A percentile compares a stretch with the other conserved stretches of the same genome.
Conservation (phyloP, 495 filamentous ascomycete species). For the Immersiella caudata region DNA sequence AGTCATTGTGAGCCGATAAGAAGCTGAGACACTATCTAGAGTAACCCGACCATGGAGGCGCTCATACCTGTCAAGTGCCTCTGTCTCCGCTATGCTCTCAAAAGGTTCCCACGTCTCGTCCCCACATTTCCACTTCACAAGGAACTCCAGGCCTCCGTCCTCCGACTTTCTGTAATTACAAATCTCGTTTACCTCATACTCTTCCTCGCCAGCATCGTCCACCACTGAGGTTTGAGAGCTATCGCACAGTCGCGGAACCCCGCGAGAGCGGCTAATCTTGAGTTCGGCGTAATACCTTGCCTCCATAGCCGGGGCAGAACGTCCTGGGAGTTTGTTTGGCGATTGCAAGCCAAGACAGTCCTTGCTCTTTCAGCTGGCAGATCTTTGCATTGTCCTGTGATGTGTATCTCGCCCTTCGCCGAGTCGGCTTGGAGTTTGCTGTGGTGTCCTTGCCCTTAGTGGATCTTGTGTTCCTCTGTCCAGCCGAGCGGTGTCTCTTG, state of each 20-base stretch:
- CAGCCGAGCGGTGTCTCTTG: conserved; percentile 29
- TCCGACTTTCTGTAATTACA: conserved; percentile 4
- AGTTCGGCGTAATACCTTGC: conserved; percentile 16
- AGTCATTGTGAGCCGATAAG: neutral
- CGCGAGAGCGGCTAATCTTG: conserved; percentile 15
- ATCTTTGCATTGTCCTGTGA: conserved; percentile 22
- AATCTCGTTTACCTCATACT: conserved; percentile 17
- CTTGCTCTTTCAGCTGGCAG: conserved; percentile 17
- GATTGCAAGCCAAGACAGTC: conserved; percentile 20
- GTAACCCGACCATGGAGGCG: conserved; percentile 21
- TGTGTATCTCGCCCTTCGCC: conserved; percentile 18
- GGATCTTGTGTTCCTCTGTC: conserved; percentile 16
- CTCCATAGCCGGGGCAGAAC: conserved; percentile 16
- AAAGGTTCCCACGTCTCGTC: neutral
- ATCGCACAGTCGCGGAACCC: conserved; percentile 1
- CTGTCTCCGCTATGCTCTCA: conserved; percentile 14
- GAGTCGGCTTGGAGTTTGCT: conserved; percentile 17
- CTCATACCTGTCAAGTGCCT: conserved; percentile 27
- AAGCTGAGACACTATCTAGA: conserved; percentile 20
- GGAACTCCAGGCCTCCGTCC: conserved; percentile 19
- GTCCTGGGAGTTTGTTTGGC: conserved; percentile 20
- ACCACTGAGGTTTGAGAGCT: conserved; percentile 11
- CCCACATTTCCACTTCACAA: conserved; percentile 26
- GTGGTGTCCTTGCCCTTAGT: conserved; percentile 14
- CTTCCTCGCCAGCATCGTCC: conserved; percentile 15